Percentiles rank a stretch among this genome's conserved stretches.
Evolutionary conservation across 345 rosid species (phyloP).

Genomic region (Pistacia vera): DNA sequence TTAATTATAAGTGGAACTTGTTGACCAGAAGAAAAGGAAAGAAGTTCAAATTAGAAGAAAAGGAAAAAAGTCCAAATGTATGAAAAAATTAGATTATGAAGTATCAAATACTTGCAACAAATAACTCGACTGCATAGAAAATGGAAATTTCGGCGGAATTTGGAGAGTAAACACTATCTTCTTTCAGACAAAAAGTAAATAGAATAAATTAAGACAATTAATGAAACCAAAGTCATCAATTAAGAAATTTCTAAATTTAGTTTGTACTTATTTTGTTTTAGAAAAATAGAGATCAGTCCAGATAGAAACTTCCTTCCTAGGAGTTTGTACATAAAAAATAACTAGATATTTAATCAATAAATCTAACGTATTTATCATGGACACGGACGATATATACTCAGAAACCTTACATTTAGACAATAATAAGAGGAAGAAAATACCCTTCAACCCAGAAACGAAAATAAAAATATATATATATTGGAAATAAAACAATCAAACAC

Average conservation of each 20-base stretch:
- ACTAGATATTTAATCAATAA: not conserved
- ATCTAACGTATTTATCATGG: too few species aligned
- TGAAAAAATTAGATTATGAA: not conserved
- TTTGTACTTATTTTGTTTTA: not conserved
- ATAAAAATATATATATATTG: not conserved
- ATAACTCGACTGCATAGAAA: not conserved
- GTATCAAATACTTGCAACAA: not conserved
- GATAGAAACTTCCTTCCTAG: not conserved
- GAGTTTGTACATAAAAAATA: not conserved
- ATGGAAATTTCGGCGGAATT: not conserved
- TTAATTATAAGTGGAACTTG: not conserved
- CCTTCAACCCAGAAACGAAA: not conserved
- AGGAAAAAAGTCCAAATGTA: not conserved
- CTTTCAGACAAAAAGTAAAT: not conserved
- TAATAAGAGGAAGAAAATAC: not conserved
- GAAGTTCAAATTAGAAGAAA: not conserved
- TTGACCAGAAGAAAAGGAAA: not conserved
- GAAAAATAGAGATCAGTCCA: constrained; percentile 7
- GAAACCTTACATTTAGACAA: not conserved
- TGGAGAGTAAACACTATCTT: not conserved
- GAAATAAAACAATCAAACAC: not conserved
- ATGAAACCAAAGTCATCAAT: not conserved
- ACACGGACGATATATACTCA: not conserved
- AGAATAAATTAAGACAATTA: not conserved
- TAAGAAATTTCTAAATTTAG: not conserved